phyloP scores from a whole-genome alignment of 306 rosid species.

The Nissolia schottii region DNA sequence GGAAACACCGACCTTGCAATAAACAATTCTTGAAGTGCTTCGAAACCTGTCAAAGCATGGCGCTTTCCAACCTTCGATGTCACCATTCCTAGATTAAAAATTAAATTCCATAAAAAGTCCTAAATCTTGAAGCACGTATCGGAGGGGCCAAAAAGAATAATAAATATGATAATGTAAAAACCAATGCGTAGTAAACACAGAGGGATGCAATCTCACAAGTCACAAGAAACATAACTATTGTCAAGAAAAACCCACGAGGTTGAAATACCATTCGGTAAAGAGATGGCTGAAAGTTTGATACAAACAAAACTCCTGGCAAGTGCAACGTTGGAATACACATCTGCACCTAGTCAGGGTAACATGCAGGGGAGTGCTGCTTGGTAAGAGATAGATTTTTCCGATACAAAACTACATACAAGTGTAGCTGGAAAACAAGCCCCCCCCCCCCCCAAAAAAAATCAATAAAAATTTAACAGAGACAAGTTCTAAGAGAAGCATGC shows the following conservation, averaged over 20 bases:
- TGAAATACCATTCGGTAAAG: background rate
- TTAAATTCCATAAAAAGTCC: constrained; percentile 1
- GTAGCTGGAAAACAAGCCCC: too few species aligned
- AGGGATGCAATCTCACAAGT: background rate
- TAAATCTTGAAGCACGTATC: background rate
- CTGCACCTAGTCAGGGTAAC: background rate
- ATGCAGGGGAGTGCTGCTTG: background rate
- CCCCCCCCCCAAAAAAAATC: too few species aligned
- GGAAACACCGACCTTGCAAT: constrained; percentile 58
- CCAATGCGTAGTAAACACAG: background rate
- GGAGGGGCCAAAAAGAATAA: background rate
- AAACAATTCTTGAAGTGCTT: constrained; percentile 82
- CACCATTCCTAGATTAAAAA: constrained; percentile 74
- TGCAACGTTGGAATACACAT: background rate
- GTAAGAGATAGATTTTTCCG: background rate
- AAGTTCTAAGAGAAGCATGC: too few species aligned
- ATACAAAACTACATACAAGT: background rate
- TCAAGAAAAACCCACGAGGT: background rate
- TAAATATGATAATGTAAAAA: background rate
- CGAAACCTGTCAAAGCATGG: constrained; percentile 88
- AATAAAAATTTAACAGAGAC: too few species aligned
- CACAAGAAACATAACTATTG: background rate
- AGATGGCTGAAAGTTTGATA: background rate
- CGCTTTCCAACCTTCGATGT: constrained; percentile 97
- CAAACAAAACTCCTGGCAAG: background rate